phyloP scores from a whole-genome alignment of 768 basidiomycete genomes.

The Xerocomellus chrysenteron region DNA sequence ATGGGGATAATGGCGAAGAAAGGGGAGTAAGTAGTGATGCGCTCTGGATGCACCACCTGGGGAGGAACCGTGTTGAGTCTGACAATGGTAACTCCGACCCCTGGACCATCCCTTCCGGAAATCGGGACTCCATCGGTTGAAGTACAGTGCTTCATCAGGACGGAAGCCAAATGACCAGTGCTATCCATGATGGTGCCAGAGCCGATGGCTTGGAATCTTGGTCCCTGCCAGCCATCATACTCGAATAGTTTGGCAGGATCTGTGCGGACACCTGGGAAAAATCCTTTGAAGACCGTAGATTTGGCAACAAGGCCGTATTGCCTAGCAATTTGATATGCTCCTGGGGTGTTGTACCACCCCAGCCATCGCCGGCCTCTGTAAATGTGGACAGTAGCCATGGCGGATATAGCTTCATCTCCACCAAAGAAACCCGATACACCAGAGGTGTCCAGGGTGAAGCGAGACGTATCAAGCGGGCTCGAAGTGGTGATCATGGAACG shows the following conservation, averaged over 20 bases:
- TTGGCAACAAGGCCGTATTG: conserved; percentile 22
- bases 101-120: not conserved
- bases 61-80: not conserved
- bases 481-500: conserved; percentile 1
- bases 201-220: not conserved
- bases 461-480: not conserved
- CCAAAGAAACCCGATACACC: conserved; percentile 33
- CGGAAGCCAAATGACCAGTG: conserved; percentile 6
- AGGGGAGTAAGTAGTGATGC: not conserved
- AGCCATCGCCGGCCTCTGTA: conserved; percentile 26
- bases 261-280: conserved; percentile 11
- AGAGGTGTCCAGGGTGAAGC: conserved; percentile 22
- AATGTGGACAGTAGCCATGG: conserved; percentile 31
- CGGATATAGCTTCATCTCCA: conserved; percentile 33
- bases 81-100: not conserved
- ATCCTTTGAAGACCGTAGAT: conserved; percentile 11
- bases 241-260: conserved; percentile 11
- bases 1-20: conserved; percentile 21
- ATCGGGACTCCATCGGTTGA: not conserved
- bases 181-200: conserved; percentile 8
- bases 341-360: conserved; percentile 37
- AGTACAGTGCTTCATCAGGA: conserved; percentile 3
- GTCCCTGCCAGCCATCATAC: conserved; percentile 1
- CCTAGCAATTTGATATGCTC: conserved; percentile 29
- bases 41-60: not conserved